Conservation (phyloP, 139 green algal genomes). For the Diplosphaera chodatii region DNA sequence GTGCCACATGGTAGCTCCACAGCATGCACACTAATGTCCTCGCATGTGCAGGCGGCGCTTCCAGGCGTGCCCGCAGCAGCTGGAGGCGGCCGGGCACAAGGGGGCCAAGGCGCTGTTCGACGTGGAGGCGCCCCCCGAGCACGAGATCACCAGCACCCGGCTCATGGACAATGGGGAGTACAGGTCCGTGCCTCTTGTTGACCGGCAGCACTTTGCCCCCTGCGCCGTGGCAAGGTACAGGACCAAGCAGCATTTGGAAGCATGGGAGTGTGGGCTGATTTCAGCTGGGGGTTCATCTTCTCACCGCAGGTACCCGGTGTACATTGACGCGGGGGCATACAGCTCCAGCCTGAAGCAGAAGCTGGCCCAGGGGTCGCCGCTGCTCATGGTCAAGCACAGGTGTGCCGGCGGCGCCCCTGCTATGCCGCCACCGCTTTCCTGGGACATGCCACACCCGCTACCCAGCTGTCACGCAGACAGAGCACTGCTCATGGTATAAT, state of each 20-base stretch:
- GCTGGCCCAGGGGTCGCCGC: slow-evolving; percentile 26
- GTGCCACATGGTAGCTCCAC: too few relatives aligned
- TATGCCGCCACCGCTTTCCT: too few relatives aligned
- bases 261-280: too few relatives aligned
- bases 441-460: too few relatives aligned
- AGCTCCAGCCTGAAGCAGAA: slow-evolving; percentile 34
- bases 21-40: too few relatives aligned
- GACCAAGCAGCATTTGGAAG: too few relatives aligned
- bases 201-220: too few relatives aligned
- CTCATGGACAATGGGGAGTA: slow-evolving; percentile 8
- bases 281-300: too few relatives aligned
- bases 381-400: slow-evolving; percentile 12
- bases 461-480: too few relatives aligned
- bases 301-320: slow-evolving; percentile 35
- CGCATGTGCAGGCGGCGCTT: not conserved
- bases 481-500: too few relatives aligned
- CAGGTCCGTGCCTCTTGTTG: too few relatives aligned
- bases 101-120: not conserved
- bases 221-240: too few relatives aligned
- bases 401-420: not conserved
- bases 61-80: not conserved
- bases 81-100: not conserved
- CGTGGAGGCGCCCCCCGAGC: slow-evolving; percentile 1
- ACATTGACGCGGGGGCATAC: slow-evolving; percentile 33
- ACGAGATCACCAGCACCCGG: not conserved